These are phyloP conservation scores for Nephelium lappaceum DNA, from an alignment of 345 rosid species.

Conservation along the genomic window DNA sequence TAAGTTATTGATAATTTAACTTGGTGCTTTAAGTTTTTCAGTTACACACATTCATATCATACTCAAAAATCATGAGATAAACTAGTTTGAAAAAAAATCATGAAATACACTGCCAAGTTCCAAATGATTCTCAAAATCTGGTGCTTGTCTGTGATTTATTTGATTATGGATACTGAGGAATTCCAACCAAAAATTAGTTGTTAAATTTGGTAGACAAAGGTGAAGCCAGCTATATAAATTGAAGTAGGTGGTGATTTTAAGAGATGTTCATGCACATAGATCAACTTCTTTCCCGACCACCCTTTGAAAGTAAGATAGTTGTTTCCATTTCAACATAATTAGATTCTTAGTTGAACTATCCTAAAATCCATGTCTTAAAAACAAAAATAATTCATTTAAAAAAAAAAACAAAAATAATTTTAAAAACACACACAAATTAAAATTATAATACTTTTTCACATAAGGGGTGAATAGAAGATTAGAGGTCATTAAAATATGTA, in stretches of 20 bases:
- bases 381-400: neutral
- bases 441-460: neutral
- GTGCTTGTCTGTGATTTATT: neutral
- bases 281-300: neutral
- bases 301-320: neutral
- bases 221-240: conserved; percentile 25
- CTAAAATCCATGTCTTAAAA: neutral
- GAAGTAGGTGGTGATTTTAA: conserved; percentile 24
- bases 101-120: no score
- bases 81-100: no score
- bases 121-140: conserved; percentile 1
- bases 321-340: neutral
- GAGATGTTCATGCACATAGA: neutral
- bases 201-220: conserved; percentile 16
- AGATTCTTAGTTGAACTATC: neutral
- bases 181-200: conserved; percentile 7
- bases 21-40: no score
- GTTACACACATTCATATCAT: neutral
- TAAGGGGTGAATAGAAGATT: neutral
- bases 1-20: no score
- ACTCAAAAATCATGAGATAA: neutral
- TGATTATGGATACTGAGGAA: neutral
- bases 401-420: neutral
- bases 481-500: no score
- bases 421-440: neutral